Evolutionary conservation across 768 basidiomycete genomes (phyloP).

Genomic region (Rhodosporidiobolus sp.): DNA sequence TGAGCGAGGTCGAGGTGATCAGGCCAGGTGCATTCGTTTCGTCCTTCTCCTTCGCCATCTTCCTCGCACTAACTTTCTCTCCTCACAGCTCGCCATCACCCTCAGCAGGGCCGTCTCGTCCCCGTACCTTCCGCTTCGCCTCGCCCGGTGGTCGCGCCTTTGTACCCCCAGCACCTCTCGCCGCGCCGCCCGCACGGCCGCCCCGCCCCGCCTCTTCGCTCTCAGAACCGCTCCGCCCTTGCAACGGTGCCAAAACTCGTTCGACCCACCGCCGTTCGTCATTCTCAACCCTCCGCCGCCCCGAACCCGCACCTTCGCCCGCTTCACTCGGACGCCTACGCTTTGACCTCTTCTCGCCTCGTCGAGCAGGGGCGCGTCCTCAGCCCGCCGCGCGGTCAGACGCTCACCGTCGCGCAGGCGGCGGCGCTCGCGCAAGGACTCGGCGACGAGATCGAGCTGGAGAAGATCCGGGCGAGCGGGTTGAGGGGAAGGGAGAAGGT

Average conservation of each 20-base stretch:
- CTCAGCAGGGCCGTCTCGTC: neutral
- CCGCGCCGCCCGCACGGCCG: neutral
- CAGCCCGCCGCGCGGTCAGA: neutral
- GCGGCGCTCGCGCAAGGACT: neutral
- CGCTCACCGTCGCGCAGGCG: slow-evolving; percentile 11
- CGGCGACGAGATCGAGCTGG: neutral
- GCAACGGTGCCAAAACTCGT: too few relatives aligned
- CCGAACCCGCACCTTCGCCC: neutral
- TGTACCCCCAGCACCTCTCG: slow-evolving; percentile 4
- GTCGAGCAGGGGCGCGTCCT: neutral
- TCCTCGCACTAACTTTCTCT: neutral
- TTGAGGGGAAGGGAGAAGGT: neutral
- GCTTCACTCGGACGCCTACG: neutral
- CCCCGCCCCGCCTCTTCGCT: neutral
- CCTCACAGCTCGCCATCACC: neutral
- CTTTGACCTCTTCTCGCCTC: neutral
- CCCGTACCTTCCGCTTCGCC: neutral
- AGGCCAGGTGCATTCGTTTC: neutral
- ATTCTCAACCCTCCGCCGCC: neutral
- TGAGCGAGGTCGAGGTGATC: neutral
- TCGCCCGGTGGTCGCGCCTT: neutral
- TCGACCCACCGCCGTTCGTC: neutral
- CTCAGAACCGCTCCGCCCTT: neutral
- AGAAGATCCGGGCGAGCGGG: neutral
- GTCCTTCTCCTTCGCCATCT: neutral